A percentile compares a stretch with the other conserved stretches of the same genome.
These are phyloP conservation scores for Acorus gramineus DNA, from an alignment of 106 monocot genomes.

Conservation along the genomic window DNA sequence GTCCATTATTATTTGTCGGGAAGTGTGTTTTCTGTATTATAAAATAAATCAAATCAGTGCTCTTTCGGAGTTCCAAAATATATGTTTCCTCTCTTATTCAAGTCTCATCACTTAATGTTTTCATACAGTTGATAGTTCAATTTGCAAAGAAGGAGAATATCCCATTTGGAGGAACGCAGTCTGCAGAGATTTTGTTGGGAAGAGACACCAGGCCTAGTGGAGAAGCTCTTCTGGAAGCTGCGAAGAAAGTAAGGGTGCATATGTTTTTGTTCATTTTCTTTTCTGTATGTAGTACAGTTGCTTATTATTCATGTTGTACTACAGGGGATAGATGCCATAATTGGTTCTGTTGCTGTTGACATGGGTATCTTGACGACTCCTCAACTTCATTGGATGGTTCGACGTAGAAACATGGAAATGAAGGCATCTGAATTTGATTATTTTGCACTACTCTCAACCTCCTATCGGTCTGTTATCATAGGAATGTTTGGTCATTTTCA, in stretches of 20 bases:
- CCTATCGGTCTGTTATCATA: constrained; percentile 42
- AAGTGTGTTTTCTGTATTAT: neutral
- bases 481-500: neutral
- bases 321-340: constrained; percentile 64
- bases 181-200: constrained; percentile 61
- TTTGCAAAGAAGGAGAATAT: constrained; percentile 66
- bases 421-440: constrained; percentile 64
- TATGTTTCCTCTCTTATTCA: no score
- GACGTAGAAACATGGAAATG: constrained; percentile 58
- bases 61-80: no score
- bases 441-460: constrained; percentile 61
- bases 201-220: constrained; percentile 95
- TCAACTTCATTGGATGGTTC: constrained; percentile 97
- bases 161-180: constrained; percentile 34
- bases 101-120: neutral
- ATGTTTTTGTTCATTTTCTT: neutral
- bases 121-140: constrained; percentile 42
- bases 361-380: constrained; percentile 93
- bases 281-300: neutral
- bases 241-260: constrained; percentile 40
- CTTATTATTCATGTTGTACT: neutral
- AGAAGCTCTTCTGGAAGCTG: constrained; percentile 58
- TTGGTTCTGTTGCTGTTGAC: constrained; percentile 62
- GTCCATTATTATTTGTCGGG: neutral
- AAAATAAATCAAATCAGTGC: no score